A percentile compares a stretch with the other conserved stretches of the same genome.
Evolutionary conservation across 148 eudicot species (phyloP).

Genomic region (Rhododendron kiyosumense): DNA sequence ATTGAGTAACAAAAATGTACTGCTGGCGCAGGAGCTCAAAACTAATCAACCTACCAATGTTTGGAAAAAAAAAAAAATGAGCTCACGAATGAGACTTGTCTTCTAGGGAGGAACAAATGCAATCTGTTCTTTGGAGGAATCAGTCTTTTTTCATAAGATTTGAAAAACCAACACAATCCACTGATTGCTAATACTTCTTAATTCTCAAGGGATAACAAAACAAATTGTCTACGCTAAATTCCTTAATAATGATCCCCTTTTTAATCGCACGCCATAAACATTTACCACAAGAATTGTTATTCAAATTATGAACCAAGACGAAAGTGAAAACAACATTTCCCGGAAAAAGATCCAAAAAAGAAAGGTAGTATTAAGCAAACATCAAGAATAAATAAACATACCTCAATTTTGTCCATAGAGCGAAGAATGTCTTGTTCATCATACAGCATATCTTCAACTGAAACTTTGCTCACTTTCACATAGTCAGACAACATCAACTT

Average conservation of each 20-base stretch:
- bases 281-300: neutral
- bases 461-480: slow-evolving; percentile 96
- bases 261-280: too few relatives aligned
- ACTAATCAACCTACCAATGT: neutral
- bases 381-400: neutral
- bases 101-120: neutral
- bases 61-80: too few relatives aligned
- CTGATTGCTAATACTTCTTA: neutral
- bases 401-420: slow-evolving; percentile 94
- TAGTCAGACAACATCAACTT: slow-evolving; percentile 83
- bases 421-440: slow-evolving; percentile 92
- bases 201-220: neutral
- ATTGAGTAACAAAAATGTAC: neutral
- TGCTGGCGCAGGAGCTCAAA: neutral
- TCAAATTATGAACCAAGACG: neutral
- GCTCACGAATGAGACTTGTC: neutral
- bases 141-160: neutral
- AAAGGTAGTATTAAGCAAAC: neutral
- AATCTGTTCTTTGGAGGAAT: neutral
- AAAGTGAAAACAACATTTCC: neutral
- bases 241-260: neutral
- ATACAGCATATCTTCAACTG: slow-evolving; percentile 90
- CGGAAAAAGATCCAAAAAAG: neutral
- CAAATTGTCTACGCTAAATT: neutral
- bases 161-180: neutral